Conservation (phyloP, 169 alveolate genomes). For the Plasmodium inui region DNA sequence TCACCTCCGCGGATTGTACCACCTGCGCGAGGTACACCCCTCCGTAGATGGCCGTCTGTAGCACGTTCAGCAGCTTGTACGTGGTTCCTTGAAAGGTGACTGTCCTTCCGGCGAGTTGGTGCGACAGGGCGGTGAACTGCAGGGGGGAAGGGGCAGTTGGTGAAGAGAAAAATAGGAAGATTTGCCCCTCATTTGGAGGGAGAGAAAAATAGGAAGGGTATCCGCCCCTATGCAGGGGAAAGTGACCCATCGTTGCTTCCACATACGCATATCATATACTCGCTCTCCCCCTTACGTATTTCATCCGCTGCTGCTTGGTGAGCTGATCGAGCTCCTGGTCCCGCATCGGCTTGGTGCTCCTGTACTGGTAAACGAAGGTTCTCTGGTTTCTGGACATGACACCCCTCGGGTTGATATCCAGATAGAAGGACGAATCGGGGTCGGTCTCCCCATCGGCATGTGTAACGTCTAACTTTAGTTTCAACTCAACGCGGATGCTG, state of each 20-base stretch:
- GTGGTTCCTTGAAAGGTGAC: constrained; percentile 9
- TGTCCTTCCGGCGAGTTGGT: constrained; percentile 19
- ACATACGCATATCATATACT: neutral
- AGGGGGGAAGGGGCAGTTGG: neutral
- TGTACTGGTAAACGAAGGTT: constrained; percentile 26
- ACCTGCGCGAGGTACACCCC: constrained; percentile 49
- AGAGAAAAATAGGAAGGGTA: neutral
- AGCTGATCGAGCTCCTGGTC: constrained; percentile 6
- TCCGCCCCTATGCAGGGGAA: neutral
- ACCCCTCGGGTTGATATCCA: constrained; percentile 57
- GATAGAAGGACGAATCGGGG: neutral
- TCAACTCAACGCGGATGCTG: constrained; percentile 29
- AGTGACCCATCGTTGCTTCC: neutral
- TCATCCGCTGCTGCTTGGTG: constrained; percentile 35
- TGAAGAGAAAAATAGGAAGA: neutral
- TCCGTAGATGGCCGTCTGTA: constrained; percentile 67
- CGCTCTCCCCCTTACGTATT: constrained; percentile 22
- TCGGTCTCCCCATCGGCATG: constrained; percentile 4
- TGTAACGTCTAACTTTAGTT: constrained; percentile 21
- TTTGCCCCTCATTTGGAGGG: neutral
- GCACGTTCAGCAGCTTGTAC: constrained; percentile 23
- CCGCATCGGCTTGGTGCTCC: neutral
- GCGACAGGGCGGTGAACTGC: constrained; percentile 24
- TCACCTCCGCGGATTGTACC: constrained; percentile 3
- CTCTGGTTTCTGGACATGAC: constrained; percentile 50